Percentiles rank a stretch among this genome's conserved stretches.
These are phyloP conservation scores for Caryopteris hybrid DNA, from an alignment of 305 asterid species.

Conservation along the genomic window DNA sequence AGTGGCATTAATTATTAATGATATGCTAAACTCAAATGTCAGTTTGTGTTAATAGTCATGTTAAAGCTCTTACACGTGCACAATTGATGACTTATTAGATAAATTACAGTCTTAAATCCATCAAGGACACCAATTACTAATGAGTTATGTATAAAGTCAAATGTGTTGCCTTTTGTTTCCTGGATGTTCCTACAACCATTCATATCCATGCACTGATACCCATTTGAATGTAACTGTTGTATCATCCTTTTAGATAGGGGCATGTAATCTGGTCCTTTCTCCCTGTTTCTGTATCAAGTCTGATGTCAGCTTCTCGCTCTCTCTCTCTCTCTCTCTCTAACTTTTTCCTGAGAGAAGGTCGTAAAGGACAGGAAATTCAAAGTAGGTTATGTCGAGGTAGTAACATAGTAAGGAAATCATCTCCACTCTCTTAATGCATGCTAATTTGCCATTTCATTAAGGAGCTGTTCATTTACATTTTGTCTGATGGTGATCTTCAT, in stretches of 20 bases:
- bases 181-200: background rate
- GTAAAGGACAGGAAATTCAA: background rate
- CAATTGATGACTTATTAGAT: background rate
- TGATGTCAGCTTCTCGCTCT: background rate
- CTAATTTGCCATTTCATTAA: background rate
- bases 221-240: background rate
- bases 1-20: background rate
- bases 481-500: constrained; percentile 11
- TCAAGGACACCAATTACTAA: background rate
- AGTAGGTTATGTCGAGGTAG: background rate
- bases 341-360: background rate
- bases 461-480: constrained; percentile 2
- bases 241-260: background rate
- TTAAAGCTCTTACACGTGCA: background rate
- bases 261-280: background rate
- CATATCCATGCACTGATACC: background rate
- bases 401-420: background rate
- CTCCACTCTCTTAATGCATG: background rate
- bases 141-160: background rate
- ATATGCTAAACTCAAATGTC: background rate
- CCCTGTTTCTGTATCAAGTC: background rate
- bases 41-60: background rate
- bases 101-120: background rate
- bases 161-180: background rate
- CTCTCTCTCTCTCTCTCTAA: background rate